Base-by-base conservation (phyloP, 108 stramenopile genomes). In the Epipyxis sp. region DNA sequence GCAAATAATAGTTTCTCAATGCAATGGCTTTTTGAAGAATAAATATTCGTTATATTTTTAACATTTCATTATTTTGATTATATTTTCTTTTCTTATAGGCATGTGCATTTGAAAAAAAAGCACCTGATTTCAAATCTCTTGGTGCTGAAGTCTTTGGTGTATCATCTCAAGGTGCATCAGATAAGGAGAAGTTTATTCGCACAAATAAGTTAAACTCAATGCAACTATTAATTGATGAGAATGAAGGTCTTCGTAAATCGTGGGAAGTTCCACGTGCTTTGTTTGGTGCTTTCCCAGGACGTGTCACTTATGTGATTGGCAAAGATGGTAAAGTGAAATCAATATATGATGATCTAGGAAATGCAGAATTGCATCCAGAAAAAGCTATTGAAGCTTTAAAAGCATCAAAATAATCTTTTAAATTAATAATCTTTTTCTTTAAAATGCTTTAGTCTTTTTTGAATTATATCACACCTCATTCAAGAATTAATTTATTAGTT, bases 291-390 rank as follows among this genome's bases (percentile, higher is more conserved):
- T 43, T 84, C 35, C 82, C 80, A 27, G 84, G 84, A 29, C 84
- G 84, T 34, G 84, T 84, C 40, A 84, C 84, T 13, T 84, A 84
- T 82, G 84, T 84, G 37, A 40, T 84, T 40, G 82, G 77, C 79
- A 82, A 82, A 78, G 76, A 59, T 27, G 82, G 82, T 27, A 42
- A 44, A 27, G 80, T 83, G 1, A 65, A 37, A 16, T 72, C 58
- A 40, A 65, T 84, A 32, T 81, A 77, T 59, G 82, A 84, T 37
- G 61, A 65, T 65, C 35, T 65, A 6, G 13, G 6, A 3, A 16
- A 32, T 10, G 61, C 61, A 6, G 61, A 10, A 37, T 6, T 25
- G 25, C 61, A 65, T 32, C 27, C 61, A 10, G 61, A 65, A 29
- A 65, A 65, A 32, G 61, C 61, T 65, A 10, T 65, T 3, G 61